Evolutionary conservation across 2,329 filamentous ascomycete genomes (phyloP).

Genomic region (Penicillium thymicola): DNA sequence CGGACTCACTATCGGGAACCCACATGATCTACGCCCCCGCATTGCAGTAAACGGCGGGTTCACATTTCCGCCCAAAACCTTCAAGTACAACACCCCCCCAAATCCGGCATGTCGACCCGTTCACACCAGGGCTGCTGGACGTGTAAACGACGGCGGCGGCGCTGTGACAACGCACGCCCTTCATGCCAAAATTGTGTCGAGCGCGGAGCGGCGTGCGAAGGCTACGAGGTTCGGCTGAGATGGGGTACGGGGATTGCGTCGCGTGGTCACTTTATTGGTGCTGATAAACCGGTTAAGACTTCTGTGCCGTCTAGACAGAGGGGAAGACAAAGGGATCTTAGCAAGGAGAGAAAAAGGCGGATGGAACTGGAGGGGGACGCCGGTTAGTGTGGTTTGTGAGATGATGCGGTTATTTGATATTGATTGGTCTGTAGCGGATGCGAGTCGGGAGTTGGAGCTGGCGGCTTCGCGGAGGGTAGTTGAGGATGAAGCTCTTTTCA

Average conservation of each 20-base stretch:
- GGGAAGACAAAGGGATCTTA: slow-evolving; percentile 27
- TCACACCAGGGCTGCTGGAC: slow-evolving; percentile 32
- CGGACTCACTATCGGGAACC: background rate
- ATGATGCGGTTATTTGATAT: background rate
- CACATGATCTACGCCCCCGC: background rate
- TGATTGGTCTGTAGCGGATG: background rate
- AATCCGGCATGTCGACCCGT: slow-evolving; percentile 30
- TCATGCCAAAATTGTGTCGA: slow-evolving; percentile 23
- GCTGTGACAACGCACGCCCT: slow-evolving; percentile 29
- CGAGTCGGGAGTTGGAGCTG: background rate
- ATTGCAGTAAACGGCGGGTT: background rate
- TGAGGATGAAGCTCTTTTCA: slow-evolving; percentile 20
- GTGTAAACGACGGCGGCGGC: slow-evolving; percentile 29
- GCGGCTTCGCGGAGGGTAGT: background rate
- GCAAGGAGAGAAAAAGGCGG: slow-evolving; percentile 13
- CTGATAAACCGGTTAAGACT: slow-evolving; percentile 26
- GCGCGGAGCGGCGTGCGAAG: slow-evolving; percentile 28
- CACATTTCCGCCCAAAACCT: background rate
- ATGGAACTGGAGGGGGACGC: background rate
- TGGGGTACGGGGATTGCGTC: slow-evolving; percentile 34
- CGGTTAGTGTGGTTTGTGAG: slow-evolving; percentile 1
- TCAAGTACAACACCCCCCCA: background rate
- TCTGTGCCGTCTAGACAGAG: slow-evolving; percentile 23
- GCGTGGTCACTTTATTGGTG: slow-evolving; percentile 31
- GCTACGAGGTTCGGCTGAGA: slow-evolving; percentile 31